Evolutionary conservation across 2,329 filamentous ascomycete genomes (phyloP).

Genomic region (Pestalotiopsis fici): DNA sequence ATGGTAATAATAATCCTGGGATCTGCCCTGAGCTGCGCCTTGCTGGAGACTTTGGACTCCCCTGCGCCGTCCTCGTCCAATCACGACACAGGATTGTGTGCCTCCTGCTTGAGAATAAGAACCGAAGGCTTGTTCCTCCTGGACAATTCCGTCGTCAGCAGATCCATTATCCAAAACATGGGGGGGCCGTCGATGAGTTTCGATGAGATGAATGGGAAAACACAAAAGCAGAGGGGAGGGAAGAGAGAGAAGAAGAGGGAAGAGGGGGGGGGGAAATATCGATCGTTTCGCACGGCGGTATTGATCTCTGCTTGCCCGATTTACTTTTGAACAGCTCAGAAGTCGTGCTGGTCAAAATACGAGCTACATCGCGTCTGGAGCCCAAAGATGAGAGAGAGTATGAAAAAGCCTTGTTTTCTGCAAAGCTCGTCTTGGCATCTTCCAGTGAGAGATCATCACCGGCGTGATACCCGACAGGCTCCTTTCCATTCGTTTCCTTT

Average conservation of each 20-base stretch:
- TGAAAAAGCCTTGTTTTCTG: neutral
- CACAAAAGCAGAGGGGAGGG: neutral
- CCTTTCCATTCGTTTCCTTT: neutral
- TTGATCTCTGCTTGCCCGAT: neutral
- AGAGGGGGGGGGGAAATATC: neutral
- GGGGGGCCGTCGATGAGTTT: neutral
- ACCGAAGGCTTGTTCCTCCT: constrained; percentile 1
- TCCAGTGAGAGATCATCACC: neutral
- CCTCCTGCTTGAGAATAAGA: neutral
- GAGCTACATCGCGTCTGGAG: neutral
- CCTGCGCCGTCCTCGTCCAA: neutral
- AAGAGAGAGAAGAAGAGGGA: neutral
- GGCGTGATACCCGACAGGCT: neutral
- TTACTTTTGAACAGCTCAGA: neutral
- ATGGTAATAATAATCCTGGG: neutral
- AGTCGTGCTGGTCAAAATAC: neutral
- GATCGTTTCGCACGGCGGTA: neutral
- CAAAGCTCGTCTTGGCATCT: neutral
- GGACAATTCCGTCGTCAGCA: neutral
- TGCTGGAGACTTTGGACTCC: neutral
- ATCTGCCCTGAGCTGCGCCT: constrained; percentile 8
- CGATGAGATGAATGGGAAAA: neutral
- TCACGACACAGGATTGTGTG: neutral
- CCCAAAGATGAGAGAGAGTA: neutral
- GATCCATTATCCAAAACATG: neutral